Base-by-base conservation (phyloP, 2,329 filamentous ascomycete genomes). In the Fonsecaea multimorphosa region DNA sequence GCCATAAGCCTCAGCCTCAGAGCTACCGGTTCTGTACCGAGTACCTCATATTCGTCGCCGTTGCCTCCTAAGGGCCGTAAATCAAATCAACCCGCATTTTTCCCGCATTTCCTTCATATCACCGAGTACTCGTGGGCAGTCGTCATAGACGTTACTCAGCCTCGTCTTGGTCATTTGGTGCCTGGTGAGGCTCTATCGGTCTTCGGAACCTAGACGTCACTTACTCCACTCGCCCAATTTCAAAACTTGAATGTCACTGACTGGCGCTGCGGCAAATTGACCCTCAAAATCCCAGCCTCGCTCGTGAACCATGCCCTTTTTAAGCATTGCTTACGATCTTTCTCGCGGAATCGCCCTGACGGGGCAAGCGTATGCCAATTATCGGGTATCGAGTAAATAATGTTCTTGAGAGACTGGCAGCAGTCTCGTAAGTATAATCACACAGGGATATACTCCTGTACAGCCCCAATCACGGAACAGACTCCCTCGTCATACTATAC, bases 401-500 rank as follows among this genome's bases (percentile, higher is more conserved):
- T 49, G 12, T 49, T 24, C 44, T 24, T 16, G 14, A 24, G 44
- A 12, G 44, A 49, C 44, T 40, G n/a, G 11, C 38, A 44, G n/a
- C 16, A 44, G 38, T 22, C 38, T 44, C n/a, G 38, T 44, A 5
- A 19, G 7, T 49, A 49, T 12, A 36, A 52, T 38, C 44, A 52
- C 58, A 51, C 7, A 16, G 19, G 5, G 32, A 12, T 19, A 60
- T 60, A 5, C 44, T 24, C 19, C 49, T 27, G 24, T 38, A 38
- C 24, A 8, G 8, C 44, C 44, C 44, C 44, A 49, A 29, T 52
- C 19, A 53, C 44, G 2, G 2, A 19, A 32, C 24, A 19, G 3
- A 36, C 32, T 12, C 54, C n/a, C 24, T 19, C 22, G 40, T 60
- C 46, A 31, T 29, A 66, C 64, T 32, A 66, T 56, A 29, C 59